Conservation (phyloP, 2,329 filamentous ascomycete species). For the Amylocarpus encephaloides region DNA sequence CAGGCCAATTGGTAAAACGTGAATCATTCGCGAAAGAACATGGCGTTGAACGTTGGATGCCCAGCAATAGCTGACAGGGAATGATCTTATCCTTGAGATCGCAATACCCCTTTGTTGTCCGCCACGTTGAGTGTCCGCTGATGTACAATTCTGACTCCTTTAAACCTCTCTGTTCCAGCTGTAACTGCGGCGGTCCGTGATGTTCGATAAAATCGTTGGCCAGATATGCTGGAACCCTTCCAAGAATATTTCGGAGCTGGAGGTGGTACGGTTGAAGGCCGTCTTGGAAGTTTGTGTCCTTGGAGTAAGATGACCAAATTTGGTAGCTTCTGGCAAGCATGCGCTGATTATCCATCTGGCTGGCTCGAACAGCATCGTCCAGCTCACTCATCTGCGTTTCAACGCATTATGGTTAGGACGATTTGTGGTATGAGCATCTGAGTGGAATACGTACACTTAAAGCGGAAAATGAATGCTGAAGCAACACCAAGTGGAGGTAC, state of each 20-base stretch:
- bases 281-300: constrained; percentile 2
- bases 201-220: constrained; percentile 1
- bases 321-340: not conserved
- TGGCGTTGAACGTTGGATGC: constrained; percentile 5
- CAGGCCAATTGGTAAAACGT: constrained; percentile 10
- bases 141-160: constrained; percentile 3
- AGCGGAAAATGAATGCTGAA: too few species aligned
- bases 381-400: constrained; percentile 13
- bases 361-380: not conserved
- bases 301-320: constrained; percentile 4
- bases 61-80: constrained; percentile 6
- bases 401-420: too few species aligned
- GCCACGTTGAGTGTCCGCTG: constrained; percentile 6
- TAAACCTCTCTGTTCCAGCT: constrained; percentile 3
- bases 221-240: constrained; percentile 8
- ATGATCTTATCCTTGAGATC: constrained; percentile 6
- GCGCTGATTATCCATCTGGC: not conserved
- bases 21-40: constrained; percentile 7
- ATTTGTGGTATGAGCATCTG: too few species aligned
- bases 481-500: too few species aligned
- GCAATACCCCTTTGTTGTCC: constrained; percentile 4
- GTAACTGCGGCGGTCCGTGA: not conserved
- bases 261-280: constrained; percentile 1
- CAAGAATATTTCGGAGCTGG: constrained; percentile 9
- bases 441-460: too few species aligned